Base-by-base conservation (phyloP, 495 filamentous ascomycete genomes). In the Margaritispora aquatica region DNA sequence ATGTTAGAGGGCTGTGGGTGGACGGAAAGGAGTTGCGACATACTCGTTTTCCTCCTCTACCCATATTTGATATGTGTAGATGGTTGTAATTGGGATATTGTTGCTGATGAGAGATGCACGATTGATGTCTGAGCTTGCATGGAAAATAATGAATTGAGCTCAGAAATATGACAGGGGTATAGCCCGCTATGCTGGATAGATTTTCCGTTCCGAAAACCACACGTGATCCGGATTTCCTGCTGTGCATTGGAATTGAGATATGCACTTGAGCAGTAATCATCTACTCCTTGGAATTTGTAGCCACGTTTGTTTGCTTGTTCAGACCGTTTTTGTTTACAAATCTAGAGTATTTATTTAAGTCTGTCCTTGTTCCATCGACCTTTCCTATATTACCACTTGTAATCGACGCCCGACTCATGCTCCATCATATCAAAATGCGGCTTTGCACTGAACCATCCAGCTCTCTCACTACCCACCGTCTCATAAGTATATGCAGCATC, bases 361-460 rank as follows among this genome's bases (percentile, higher is more conserved):
- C 11, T 44, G 7, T 44, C 7, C 38, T 44, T 34, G 5, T 15
- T n/a, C 38, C 38, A 34, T 34, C 44, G 8, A 4, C 4, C 17
- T 47, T 4, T 47, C 26, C 24, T 10, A 17, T 2, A 59, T 17
- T 54, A 61, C 67, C 63, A 58, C 61, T 68, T 68, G 63, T 72
- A 62, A 54, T 63, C 61, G 51, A 46, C 57, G 19, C 66, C 63
- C 20, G 46, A 47, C 2, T 68, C 63, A 31, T 60, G 51, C 50
- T 64, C 65, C 58, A 89, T 84, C 41, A 88, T 69, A 73, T 91
- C 87, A 73, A 90, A 91, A 63, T 85, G 55, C n/a, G 88, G 85
- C 71, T 83, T 83, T 19, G 84, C 87, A 64, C 79, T 84, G 60
- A 91, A 90, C 79, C 82, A 90, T 0, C 88, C 88, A 0, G 82